Evolutionary conservation across 2,329 filamentous ascomycete species (phyloP).

Genomic region (Alternaria dauci): DNA sequence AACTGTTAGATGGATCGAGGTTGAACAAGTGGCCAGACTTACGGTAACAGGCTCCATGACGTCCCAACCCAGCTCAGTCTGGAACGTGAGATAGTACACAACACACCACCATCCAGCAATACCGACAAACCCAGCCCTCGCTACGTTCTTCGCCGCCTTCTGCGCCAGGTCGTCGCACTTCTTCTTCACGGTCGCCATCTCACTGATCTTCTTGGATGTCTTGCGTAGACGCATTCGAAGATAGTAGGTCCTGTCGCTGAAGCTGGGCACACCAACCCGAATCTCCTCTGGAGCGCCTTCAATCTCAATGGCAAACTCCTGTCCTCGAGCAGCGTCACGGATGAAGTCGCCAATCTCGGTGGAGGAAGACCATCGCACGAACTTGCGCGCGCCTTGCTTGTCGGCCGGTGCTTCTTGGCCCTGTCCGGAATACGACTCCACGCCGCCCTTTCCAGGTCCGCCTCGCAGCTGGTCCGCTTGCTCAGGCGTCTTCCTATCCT

Average conservation of each 20-base stretch:
- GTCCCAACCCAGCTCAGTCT: constrained; percentile 85
- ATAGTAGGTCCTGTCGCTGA: constrained; percentile 90
- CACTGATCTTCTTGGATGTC: constrained; percentile 72
- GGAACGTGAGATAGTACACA: constrained; percentile 74
- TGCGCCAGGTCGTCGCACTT: constrained; percentile 84
- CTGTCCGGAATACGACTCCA: constrained; percentile 75
- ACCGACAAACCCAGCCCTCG: constrained; percentile 78
- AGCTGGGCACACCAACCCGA: constrained; percentile 82
- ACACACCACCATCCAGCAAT: constrained; percentile 81
- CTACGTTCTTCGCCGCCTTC: constrained; percentile 77
- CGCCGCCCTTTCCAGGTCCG: constrained; percentile 64
- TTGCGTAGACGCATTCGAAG: constrained; percentile 79
- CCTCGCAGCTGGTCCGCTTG: constrained; percentile 54
- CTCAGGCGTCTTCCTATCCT: constrained; percentile 38
- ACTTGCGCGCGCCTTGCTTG: constrained; percentile 63
- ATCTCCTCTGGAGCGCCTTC: constrained; percentile 75
- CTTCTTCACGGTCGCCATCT: constrained; percentile 76
- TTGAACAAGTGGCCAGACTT: constrained; percentile 16
- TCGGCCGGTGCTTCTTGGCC: constrained; percentile 64
- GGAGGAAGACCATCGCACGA: constrained; percentile 86
- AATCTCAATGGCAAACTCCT: constrained; percentile 85
- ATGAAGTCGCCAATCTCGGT: constrained; percentile 96
- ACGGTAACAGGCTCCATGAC: constrained; percentile 85
- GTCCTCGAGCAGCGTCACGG: constrained; percentile 82
- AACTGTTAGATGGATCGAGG: constrained; percentile 5